These are phyloP conservation scores for Leccinum truebloodii DNA, from an alignment of 768 basidiomycete species.

Conservation along the genomic window DNA sequence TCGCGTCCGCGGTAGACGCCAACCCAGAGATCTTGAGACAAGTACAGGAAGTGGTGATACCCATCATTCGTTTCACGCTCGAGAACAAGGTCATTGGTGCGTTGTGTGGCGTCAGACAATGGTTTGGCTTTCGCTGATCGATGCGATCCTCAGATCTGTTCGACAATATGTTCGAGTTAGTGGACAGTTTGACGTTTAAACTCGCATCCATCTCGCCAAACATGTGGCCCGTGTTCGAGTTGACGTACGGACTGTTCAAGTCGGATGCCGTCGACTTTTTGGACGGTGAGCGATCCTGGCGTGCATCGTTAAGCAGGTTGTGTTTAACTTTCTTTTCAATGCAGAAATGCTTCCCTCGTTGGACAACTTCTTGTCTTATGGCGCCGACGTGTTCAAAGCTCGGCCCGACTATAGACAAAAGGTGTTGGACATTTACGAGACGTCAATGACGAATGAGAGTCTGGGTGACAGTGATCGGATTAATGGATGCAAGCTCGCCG, in stretches of 20 bases:
- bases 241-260: constrained; percentile 83
- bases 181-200: constrained; percentile 85
- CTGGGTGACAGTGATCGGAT: constrained; percentile 85
- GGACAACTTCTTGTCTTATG: constrained; percentile 88
- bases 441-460: constrained; percentile 63
- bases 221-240: constrained; percentile 88
- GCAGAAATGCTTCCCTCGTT: constrained; percentile 85
- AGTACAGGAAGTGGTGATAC: constrained; percentile 80
- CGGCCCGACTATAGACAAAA: constrained; percentile 77
- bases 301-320: neutral
- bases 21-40: constrained; percentile 74
- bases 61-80: constrained; percentile 73
- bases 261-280: constrained; percentile 83
- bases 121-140: neutral
- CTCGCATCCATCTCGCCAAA: constrained; percentile 69
- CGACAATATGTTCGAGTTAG: constrained; percentile 84
- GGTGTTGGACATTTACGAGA: constrained; percentile 82
- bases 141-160: constrained; percentile 59
- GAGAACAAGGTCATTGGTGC: constrained; percentile 75
- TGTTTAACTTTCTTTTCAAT: neutral
- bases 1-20: constrained; percentile 72
- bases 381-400: constrained; percentile 70
- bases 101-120: constrained; percentile 17
- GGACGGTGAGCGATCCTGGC: constrained; percentile 53
- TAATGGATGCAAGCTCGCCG: constrained; percentile 83